Percentiles rank a stretch among this genome's conserved stretches.
These are phyloP conservation scores for Populus ilicifolia DNA, from an alignment of 345 rosid species.

Conservation along the genomic window DNA sequence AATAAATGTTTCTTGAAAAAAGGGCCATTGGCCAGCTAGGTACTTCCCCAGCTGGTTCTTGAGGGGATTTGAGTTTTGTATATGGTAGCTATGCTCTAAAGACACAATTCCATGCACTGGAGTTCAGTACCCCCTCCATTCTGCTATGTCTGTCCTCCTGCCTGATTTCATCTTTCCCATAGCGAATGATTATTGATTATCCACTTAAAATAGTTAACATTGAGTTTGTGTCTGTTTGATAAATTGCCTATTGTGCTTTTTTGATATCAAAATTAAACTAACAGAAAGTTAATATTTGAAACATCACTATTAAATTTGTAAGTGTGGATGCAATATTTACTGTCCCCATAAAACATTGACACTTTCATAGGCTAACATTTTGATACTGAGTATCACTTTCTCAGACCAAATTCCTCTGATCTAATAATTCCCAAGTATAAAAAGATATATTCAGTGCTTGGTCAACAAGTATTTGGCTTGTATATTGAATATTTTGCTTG, in stretches of 20 bases:
- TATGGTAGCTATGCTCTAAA: background rate
- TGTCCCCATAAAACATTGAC: background rate
- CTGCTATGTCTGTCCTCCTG: background rate
- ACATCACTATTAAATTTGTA: background rate
- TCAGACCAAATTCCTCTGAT: background rate
- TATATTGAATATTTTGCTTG: background rate
- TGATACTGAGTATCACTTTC: background rate
- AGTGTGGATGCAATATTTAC: background rate
- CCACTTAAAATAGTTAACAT: background rate
- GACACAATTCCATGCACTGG: background rate
- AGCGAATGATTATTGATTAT: background rate
- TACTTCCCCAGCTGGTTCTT: background rate
- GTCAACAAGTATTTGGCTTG: background rate
- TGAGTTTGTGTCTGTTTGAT: background rate
- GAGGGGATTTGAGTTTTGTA: background rate
- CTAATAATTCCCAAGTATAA: background rate
- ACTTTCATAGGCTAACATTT: background rate
- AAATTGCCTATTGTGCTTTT: background rate
- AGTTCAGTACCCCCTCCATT: background rate
- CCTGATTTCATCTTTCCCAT: background rate
- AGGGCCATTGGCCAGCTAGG: background rate
- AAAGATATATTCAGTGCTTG: background rate
- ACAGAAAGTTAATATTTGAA: background rate
- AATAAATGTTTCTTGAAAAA: background rate
- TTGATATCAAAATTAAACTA: background rate